A percentile compares a stretch with the other conserved stretches of the same genome.
These are phyloP conservation scores for Chamaecyparis obtusa DNA, from an alignment of 75 land plant genomes.

Conservation along the genomic window DNA sequence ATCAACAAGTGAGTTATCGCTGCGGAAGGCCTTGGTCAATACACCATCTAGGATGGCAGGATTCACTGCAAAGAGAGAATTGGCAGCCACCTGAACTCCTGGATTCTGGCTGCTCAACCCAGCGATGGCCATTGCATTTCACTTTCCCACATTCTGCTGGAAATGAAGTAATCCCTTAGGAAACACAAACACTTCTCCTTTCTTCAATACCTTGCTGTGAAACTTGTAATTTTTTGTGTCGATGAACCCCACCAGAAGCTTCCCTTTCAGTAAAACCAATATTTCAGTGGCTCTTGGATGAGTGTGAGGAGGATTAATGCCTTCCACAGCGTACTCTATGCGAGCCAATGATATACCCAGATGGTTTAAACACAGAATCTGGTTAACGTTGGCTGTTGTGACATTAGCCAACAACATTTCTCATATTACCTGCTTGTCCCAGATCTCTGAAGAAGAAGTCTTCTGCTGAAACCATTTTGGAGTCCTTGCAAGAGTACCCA, in stretches of 20 bases:
- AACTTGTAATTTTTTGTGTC: conserved; percentile 20
- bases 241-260: conserved; percentile 32
- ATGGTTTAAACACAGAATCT: conserved; percentile 49
- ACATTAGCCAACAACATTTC: conserved; percentile 13
- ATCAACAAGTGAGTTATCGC: conserved; percentile 22
- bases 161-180: conserved; percentile 26
- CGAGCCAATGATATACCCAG: conserved; percentile 46
- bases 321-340: conserved; percentile 35
- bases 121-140: conserved; percentile 16
- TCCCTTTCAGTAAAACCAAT: conserved; percentile 28
- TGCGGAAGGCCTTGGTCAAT: conserved; percentile 33
- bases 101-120: conserved; percentile 36
- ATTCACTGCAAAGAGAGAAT: conserved; percentile 27
- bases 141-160: conserved; percentile 12
- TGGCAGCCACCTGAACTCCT: conserved; percentile 26
- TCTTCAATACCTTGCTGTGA: conserved; percentile 21
- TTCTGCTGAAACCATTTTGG: conserved; percentile 11
- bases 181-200: conserved; percentile 52
- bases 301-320: conserved; percentile 35
- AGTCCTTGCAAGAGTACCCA: conserved; percentile 38
- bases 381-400: conserved; percentile 16
- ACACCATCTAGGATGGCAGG: conserved; percentile 23
- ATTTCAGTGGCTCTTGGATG: conserved; percentile 48
- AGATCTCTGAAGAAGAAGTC: conserved; percentile 38
- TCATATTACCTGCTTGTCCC: conserved; percentile 7